Evolutionary conservation across 345 rosid species (phyloP), one percentile per base, ranked within the genome.

Genomic region (Citrus unshiu): DNA sequence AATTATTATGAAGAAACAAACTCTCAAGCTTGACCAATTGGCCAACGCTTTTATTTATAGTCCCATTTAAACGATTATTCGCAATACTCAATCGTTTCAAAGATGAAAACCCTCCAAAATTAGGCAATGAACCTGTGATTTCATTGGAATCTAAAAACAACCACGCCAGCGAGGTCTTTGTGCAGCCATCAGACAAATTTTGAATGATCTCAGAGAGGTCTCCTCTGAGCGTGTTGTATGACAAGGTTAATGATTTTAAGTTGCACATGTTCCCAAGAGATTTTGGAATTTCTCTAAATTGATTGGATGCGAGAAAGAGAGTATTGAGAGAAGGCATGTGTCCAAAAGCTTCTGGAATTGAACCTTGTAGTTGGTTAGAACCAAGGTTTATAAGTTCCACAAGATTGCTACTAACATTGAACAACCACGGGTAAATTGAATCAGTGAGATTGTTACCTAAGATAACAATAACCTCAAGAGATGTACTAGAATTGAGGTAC

Each of bases 61-160:
- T 46, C 12, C 73, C 73, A 27, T 25, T 27, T 14, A 46, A 46
- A 6, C 34, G 57, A 18, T 70, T 70, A 2, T 14, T 7, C 3
- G 16, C 19, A 14, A 69, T 6, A 25, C 2, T 5, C 49, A 69
- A 25, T 30, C 57, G 72, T 63, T 29, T 68, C 64, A 75, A 65
- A 1, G 39, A 76, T 18, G 74, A 35, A 22, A 75, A 57, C 14
- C 0, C 7, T 21, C 18, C 39, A 3, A 78, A 2, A 43, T 35
- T 66, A 30, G 76, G 74, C 68, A 81, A 37, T 0, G 72, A 74
- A 2, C 87, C 85, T 58, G 2, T 30, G 8, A 86, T 37, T 6
- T 66, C 19, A 40, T 82, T 81, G 9, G 0, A 6, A 13, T 4
- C 39, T 62, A 80, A 56, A 2, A 6, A 12, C 78, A 80, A 68